Base-by-base conservation (phyloP, 2,329 filamentous ascomycete species). In the Trichophyton schoenleinii region DNA sequence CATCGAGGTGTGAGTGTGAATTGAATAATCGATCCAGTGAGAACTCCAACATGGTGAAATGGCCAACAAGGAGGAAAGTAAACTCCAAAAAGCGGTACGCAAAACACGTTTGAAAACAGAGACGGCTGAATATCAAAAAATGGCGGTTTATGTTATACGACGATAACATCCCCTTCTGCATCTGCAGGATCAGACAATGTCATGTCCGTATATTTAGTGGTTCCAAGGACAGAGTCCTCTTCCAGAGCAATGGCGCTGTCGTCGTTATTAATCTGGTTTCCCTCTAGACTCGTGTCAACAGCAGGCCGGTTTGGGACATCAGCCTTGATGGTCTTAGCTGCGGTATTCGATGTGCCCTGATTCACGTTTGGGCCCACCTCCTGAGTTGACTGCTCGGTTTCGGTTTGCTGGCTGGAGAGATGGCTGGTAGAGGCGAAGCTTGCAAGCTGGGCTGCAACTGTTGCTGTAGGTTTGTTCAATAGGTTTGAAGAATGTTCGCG, bases 231-330 rank as follows among this genome's bases (percentile, higher is more conserved):
- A 3, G 75, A 73, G 59, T 77, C 75, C 31, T 76, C 73, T 49
- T 75, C 75, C 67, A 90, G 86, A 34, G 86, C 86, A 63, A 90
- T 90, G 1, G 86, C 87, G 68, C 87, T 90, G 66, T 90, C 87
- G 66, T 90, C 87, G 63, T 86, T 74, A 62, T 73, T 74, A 79
- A 78, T 53, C 77, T 71, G 2, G 72, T 61, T 69, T 64, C 76
- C 76, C 69, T 82, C 74, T 67, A 74, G 77, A 65, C 76, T 38
- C 8, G 55, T 42, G n/a, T 58, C 55, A 18, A 42, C 36, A 18
- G 34, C 55, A 18, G 55, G 36, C 2, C 41, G 20, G 22, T 59
- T 59, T 36, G 41, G 41, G 8, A 13, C 9, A n/a, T 28, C 22
- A 0, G 41, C 11, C 4, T 31, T 48, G 11, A 42, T 41, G 3